Base-by-base conservation (phyloP, 2,329 filamentous ascomycete genomes). In the Fusarium goolgardi region DNA sequence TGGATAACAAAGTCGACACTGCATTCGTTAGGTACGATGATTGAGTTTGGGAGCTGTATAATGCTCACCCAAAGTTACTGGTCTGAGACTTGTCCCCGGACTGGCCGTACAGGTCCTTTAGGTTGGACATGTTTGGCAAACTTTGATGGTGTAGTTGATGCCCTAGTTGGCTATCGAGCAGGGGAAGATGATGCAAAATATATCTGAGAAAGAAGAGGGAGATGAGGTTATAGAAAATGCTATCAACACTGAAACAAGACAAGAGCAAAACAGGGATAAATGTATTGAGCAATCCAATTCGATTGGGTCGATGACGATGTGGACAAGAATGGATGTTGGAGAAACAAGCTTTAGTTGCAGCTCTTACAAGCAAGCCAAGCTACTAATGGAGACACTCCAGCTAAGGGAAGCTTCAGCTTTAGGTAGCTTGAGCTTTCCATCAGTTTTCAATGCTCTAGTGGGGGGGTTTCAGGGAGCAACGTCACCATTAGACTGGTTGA, bases 1-100 rank as follows among this genome's bases (percentile, higher is more conserved):
- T 89, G 87, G 66, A 97, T 86, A 59, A 97, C 93, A 84, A 93
- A 97, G 82, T 97, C 94, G 63, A 97, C 92, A 55, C 92, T 87
- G 73, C 57, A 25, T 16, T n/a, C 20, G 62, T 70, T 57, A 72
- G 69, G 59, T 39, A 34, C 25, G 23, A 29, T 63, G 21, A 43
- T 23, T 27, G 11, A 6, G 10, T 25, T 40, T 29, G n/a, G 47
- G 39, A 18, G 12, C 18, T 39, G 20, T 60, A 7, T 20, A 32
- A 35, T n/a, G 71, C 78, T 35, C 63, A 83, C 82, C 80, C 78
- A 66, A 81, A 82, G 64, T 84, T 84, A 64, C 74, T 74, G 39
- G 75, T 73, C 10, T 70, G 66, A 15, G 63, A 63, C n/a, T 65
- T 67, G 25, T 75, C 68, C 40, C 71, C 70, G 32, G 73, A 65